Conservation (phyloP, 1,139 yeast genomes). For the Scheffersomyces illinoinensis region DNA sequence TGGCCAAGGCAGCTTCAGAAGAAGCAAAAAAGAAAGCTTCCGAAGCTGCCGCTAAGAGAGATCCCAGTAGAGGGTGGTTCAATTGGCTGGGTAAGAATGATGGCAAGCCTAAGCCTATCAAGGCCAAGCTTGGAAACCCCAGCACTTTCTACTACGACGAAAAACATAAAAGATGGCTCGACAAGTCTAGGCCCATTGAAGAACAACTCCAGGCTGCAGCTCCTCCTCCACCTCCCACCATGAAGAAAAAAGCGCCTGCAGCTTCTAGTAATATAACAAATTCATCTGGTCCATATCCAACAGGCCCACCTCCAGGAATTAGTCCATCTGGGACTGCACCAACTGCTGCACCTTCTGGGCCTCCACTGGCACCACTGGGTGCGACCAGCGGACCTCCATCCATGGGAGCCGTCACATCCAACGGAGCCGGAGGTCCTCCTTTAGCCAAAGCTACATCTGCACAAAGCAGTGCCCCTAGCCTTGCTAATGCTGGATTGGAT, state of each 20-base stretch:
- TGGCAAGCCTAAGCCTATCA: slow-evolving; percentile 70
- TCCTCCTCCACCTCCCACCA: slow-evolving; percentile 76
- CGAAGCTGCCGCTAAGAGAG: slow-evolving; percentile 14
- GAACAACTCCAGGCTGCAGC: slow-evolving; percentile 63
- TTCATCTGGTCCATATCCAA: slow-evolving; percentile 28
- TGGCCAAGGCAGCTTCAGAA: slow-evolving; percentile 13
- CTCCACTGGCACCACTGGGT: background rate
- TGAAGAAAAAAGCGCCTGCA: slow-evolving; percentile 27
- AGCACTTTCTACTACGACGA: slow-evolving; percentile 80
- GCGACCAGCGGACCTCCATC: slow-evolving; percentile 24
- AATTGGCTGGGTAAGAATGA: slow-evolving; percentile 48
- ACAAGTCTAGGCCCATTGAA: slow-evolving; percentile 65
- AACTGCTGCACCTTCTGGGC: slow-evolving; percentile 1
- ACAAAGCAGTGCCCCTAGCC: slow-evolving; percentile 18
- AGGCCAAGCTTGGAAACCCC: slow-evolving; percentile 74
- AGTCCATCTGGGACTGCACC: slow-evolving; percentile 1
- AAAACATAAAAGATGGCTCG: slow-evolving; percentile 83
- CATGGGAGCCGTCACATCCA: slow-evolving; percentile 12
- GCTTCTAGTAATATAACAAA: slow-evolving; percentile 1
- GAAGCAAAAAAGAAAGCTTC: slow-evolving; percentile 16
- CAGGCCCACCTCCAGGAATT: slow-evolving; percentile 4
- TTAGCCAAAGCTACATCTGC: slow-evolving; percentile 2
- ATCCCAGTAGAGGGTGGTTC: slow-evolving; percentile 44
- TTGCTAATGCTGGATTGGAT: slow-evolving; percentile 61
- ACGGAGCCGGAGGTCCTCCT: slow-evolving; percentile 4